These are phyloP conservation scores for Apiospora arundinis DNA, from an alignment of 2,329 filamentous ascomycete species.

Conservation along the genomic window DNA sequence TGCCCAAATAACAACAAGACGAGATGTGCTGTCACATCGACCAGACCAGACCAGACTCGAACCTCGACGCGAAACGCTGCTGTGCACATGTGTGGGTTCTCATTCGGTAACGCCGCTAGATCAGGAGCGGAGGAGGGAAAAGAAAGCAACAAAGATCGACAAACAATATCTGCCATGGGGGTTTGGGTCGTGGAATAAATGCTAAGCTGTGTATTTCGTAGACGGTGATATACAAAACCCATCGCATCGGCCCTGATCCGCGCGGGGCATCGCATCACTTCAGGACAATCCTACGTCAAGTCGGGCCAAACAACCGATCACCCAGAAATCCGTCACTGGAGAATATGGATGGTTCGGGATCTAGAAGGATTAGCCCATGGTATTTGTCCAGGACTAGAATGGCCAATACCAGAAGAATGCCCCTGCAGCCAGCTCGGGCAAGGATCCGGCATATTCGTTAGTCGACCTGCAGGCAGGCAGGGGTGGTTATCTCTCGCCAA, in stretches of 20 bases:
- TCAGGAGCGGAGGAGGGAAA: background rate
- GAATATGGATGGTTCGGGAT: background rate
- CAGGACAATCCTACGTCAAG: background rate
- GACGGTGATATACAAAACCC: background rate
- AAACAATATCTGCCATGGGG: background rate
- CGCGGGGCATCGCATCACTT: background rate
- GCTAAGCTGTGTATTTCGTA: no score
- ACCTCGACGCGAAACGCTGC: background rate
- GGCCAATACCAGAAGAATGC: background rate
- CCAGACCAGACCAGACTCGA: background rate
- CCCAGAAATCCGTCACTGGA: background rate
- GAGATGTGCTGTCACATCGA: background rate
- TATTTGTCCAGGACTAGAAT: background rate
- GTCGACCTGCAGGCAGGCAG: background rate
- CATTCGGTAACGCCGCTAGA: background rate
- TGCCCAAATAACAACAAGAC: background rate
- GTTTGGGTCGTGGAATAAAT: no score
- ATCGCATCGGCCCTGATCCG: background rate
- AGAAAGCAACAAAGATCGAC: background rate
- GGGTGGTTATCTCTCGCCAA: conserved; percentile 11
- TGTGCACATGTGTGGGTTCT: background rate
- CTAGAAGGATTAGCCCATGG: background rate
- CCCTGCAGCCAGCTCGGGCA: background rate
- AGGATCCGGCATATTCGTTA: conserved; percentile 1
- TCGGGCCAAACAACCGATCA: background rate